Evolutionary conservation across 1,284 basidiomycete species (phyloP), one percentile per base, ranked within the genome.

Genomic region (Pseudozyma flocculosa): DNA sequence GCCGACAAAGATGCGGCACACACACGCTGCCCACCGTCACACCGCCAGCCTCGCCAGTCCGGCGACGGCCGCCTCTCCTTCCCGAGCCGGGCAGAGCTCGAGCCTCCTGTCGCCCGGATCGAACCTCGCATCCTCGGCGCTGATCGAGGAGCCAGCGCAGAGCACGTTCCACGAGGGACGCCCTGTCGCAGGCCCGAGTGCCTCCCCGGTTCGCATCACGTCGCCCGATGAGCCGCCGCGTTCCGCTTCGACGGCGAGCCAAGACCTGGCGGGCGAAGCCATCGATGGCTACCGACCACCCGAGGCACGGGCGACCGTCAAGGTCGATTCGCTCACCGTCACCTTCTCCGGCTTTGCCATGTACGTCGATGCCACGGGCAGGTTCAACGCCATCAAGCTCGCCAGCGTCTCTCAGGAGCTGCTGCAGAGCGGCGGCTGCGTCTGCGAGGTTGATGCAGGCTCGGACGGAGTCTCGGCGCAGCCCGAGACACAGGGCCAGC

Each of bases 351-450:
- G 75, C 34, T 78, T 68, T 55, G 64, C 75, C 11, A 47, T 72
- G 36, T 78, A 78, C 41, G 64, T 71, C 19, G 75, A 78, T 50
- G 54, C 60, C 8, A 62, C 72, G 0, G 74, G 73, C 5, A 54
- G 75, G 29, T 78, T 58, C 65, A 69, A 72, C 24, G 66, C 65
- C 17, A 39, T 72, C 50, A 62, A 61, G 40, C 49, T 78, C 13
- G 55, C 66, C 37, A 64, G 74, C 1, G 39, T 68, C 2, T 40
- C 46, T 29, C 67, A 75, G 32, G 61, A 75, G 23, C 54, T 75
- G 1, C 50, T 78, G 2, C 57, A 55, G 22, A 57, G 52, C 3
- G 48, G 58, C 39, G 63, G 59, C n/a, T 55, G 49, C 18, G 21
- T 43, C 15, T 66, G 59, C 43, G 42, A 50, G 1, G 50, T 49